Base-by-base conservation (phyloP, 306 rosid genomes). In the Prunus armeniaca region DNA sequence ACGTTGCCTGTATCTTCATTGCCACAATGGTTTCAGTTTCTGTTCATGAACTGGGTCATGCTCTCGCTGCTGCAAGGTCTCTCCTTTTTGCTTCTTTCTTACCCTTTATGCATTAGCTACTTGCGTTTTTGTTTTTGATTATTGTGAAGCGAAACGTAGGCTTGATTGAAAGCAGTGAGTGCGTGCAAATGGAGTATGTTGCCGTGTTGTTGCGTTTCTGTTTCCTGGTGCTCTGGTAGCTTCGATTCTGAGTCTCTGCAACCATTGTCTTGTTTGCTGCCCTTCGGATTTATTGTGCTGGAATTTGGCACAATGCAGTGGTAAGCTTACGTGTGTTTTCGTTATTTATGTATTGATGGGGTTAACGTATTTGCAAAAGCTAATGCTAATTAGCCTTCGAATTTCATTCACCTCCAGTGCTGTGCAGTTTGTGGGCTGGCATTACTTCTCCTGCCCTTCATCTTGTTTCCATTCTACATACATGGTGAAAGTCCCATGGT, bases 151-250 rank as follows among this genome's bases (percentile, higher is more conserved):
- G 24, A 84, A 72, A 72, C 76, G 69, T 86, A 73, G 80, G 85
- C 82, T 78, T 65, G 69, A 72, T 83, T 89, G 83, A 80, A 85
- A 75, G 82, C 96, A 93, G 98, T 76, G 98, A 93, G 84, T 92
- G 93, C 73, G 76, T 89, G 38, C 91, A 83, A 76, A 79, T 89
- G 88, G 97, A 93, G 83, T 93, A 93, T 81, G 71, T 93, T 58
- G 92, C 96, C 60, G 69, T 91, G 82, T 93, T 82, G 51, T 91
- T n/a, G 97, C 91, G 58, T 61, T 85, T 71, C 77, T 89, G 55
- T 88, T 93, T 88, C 98, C 98, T 52, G 98, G 98, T 73, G 96
- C 96, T 64, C 84, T 93, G 82, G 96, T 91, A 64, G 97, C 97
- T 72, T 91, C 65, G 80, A 89, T 78, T 75, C 72, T 24, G 91